phyloP scores from a whole-genome alignment of 768 basidiomycete species.

The Melanogaster broomeanus region DNA sequence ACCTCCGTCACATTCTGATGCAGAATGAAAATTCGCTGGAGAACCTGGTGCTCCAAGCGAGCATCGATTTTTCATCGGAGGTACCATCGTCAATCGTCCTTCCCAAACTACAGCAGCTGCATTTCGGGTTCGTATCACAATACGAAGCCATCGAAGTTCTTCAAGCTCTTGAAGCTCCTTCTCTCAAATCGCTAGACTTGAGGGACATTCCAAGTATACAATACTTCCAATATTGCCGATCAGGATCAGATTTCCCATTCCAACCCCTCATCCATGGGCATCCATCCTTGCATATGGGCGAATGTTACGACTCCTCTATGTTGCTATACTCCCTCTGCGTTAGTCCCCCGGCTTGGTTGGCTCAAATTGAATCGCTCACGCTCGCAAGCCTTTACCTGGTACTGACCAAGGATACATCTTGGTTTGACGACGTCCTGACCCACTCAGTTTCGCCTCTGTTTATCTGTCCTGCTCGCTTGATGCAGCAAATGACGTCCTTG shows the following conservation, averaged over 20 bases:
- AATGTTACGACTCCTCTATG: not conserved
- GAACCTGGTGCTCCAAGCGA: constrained; percentile 2
- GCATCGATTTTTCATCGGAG: not conserved
- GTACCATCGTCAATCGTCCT: not conserved
- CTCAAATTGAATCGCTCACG: constrained; percentile 3
- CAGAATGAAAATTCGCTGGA: constrained; percentile 3
- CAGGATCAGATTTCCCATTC: not conserved
- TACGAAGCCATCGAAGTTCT: constrained; percentile 1
- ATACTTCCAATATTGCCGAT: not conserved
- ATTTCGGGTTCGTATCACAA: constrained; percentile 3
- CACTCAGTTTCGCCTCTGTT: not conserved
- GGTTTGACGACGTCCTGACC: not conserved
- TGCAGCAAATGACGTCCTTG: constrained; percentile 3
- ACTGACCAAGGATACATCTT: not conserved
- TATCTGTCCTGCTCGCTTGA: not conserved
- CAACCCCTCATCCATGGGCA: too few species aligned
- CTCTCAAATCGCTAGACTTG: constrained; percentile 4
- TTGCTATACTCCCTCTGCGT: constrained; percentile 2
- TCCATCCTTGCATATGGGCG: too few species aligned
- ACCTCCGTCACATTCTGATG: not conserved
- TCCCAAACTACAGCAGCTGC: constrained; percentile 3
- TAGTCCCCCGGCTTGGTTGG: not conserved
- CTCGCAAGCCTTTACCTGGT: not conserved
- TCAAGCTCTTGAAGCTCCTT: not conserved
- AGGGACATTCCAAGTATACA: not conserved